A percentile compares a stretch with the other conserved stretches of the same genome.
These are phyloP conservation scores for Pichia cabralensis DNA, from an alignment of 805 yeast species.

Conservation along the genomic window DNA sequence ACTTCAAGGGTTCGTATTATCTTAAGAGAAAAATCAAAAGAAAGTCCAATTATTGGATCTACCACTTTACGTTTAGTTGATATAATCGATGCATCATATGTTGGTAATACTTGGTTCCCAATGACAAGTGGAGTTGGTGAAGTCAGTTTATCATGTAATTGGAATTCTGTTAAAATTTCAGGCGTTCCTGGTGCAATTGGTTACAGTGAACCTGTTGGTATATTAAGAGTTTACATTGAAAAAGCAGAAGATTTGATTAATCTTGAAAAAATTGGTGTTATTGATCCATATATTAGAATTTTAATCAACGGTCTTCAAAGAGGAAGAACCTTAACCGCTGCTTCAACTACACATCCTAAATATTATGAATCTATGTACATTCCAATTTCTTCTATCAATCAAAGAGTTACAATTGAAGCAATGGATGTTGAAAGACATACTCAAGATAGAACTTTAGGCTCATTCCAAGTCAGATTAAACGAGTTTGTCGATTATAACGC, in stretches of 20 bases:
- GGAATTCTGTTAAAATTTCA: slow-evolving; percentile 78
- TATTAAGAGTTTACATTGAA: slow-evolving; percentile 60
- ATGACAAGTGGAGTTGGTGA: slow-evolving; percentile 64
- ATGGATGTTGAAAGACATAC: slow-evolving; percentile 80
- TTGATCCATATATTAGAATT: slow-evolving; percentile 85
- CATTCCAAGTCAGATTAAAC: slow-evolving; percentile 57
- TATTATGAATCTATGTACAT: slow-evolving; percentile 80
- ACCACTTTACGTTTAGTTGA: slow-evolving; percentile 49
- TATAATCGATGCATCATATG: slow-evolving; percentile 66
- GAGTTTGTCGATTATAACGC: slow-evolving; percentile 66
- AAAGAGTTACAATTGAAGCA: slow-evolving; percentile 73
- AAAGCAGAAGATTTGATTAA: slow-evolving; percentile 70
- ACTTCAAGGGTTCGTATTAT: slow-evolving; percentile 58
- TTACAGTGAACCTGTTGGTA: slow-evolving; percentile 93
- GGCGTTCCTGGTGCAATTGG: slow-evolving; percentile 66
- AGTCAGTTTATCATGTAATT: slow-evolving; percentile 53
- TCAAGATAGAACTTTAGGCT: slow-evolving; percentile 84
- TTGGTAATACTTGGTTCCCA: slow-evolving; percentile 70
- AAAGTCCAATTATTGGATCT: slow-evolving; percentile 48
- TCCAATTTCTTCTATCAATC: slow-evolving; percentile 75
- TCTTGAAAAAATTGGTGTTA: slow-evolving; percentile 79
- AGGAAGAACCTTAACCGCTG: slow-evolving; percentile 65
- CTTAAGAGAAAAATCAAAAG: slow-evolving; percentile 52
- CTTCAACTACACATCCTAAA: slow-evolving; percentile 64
- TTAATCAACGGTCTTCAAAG: slow-evolving; percentile 66